These are phyloP conservation scores for Salix purpurea DNA, from an alignment of 345 rosid species.

Conservation along the genomic window DNA sequence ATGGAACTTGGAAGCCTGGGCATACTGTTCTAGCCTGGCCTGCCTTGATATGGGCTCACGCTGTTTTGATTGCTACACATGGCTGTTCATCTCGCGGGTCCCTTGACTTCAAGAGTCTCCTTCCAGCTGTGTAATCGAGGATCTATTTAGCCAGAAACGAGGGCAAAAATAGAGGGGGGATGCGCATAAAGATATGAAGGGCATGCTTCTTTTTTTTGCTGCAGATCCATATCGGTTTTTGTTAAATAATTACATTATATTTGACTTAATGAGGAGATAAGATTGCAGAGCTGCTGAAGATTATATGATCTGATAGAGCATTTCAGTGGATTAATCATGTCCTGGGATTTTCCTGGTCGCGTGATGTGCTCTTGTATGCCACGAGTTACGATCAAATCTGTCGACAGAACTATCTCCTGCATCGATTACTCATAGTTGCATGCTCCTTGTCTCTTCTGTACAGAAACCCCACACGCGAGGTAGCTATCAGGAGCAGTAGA, in stretches of 20 bases:
- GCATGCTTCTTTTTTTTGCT: not conserved
- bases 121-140: not conserved
- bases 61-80: not conserved
- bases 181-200: not conserved
- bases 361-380: not conserved
- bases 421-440: not conserved
- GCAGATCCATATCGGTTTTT: not conserved
- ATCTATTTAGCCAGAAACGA: not conserved
- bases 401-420: not conserved
- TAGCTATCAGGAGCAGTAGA: not conserved
- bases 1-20: not conserved
- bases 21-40: not conserved
- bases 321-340: slow-evolving; percentile 2
- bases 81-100: not conserved
- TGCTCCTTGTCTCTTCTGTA: not conserved
- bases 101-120: not conserved
- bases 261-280: not conserved
- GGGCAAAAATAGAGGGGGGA: not conserved
- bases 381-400: not conserved
- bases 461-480: not conserved
- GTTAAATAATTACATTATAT: not conserved
- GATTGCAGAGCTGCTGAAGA: not conserved
- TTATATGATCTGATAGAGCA: not conserved
- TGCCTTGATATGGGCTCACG: not conserved
- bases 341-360: not conserved